A percentile compares a stretch with the other conserved stretches of the same genome.
Conservation (phyloP, 2,329 filamentous ascomycete species). For the Botrytis byssoidea region DNA sequence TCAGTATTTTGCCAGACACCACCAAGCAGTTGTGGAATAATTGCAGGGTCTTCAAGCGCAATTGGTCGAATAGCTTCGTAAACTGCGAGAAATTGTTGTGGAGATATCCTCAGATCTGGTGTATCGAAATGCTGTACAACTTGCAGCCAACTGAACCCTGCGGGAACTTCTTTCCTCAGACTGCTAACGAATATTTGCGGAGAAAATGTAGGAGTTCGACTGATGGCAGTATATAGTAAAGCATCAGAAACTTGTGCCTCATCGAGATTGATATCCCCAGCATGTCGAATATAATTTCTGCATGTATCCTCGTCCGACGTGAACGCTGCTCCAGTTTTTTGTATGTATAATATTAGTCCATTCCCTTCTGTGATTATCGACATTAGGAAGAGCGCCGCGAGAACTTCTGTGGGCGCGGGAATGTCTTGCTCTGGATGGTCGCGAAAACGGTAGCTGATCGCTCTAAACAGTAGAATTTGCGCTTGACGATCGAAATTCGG, state of each 20-base stretch:
- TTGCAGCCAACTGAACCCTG: slow-evolving; percentile 66
- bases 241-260: slow-evolving; percentile 82
- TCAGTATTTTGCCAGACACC: slow-evolving; percentile 82
- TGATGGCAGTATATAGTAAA: slow-evolving; percentile 65
- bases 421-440: slow-evolving; percentile 53
- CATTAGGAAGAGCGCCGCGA: slow-evolving; percentile 68
- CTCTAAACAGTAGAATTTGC: slow-evolving; percentile 64
- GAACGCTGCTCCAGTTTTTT: slow-evolving; percentile 70
- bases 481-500: slow-evolving; percentile 78
- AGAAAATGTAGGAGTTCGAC: slow-evolving; percentile 54
- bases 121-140: slow-evolving; percentile 81
- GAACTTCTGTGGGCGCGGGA: slow-evolving; percentile 66
- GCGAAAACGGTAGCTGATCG: slow-evolving; percentile 61
- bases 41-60: slow-evolving; percentile 64
- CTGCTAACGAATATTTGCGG: slow-evolving; percentile 58
- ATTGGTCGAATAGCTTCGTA: slow-evolving; percentile 77
- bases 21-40: slow-evolving; percentile 88
- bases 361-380: slow-evolving; percentile 62
- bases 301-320: slow-evolving; percentile 74
- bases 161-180: slow-evolving; percentile 59
- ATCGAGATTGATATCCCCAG: slow-evolving; percentile 60
- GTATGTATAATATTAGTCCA: slow-evolving; percentile 64
- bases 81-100: slow-evolving; percentile 75
- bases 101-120: slow-evolving; percentile 70
- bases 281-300: slow-evolving; percentile 52